Base-by-base conservation (phyloP, 768 basidiomycete genomes). In the Sutorius australiensis region DNA sequence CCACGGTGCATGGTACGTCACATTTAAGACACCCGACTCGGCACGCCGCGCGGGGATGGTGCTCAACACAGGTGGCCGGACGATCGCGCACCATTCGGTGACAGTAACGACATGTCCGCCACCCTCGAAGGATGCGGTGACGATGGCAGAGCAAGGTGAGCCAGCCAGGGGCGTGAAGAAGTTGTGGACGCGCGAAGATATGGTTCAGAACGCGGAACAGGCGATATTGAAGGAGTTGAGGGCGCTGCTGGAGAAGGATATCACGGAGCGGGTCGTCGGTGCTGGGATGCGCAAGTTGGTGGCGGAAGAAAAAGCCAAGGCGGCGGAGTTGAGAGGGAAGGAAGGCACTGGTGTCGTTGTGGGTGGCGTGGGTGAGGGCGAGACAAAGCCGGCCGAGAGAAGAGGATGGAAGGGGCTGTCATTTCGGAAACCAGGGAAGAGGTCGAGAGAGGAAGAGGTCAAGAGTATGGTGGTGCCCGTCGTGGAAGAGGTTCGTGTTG, bases 1-100 rank as follows among this genome's bases (percentile, higher is more conserved):
- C 65, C 78, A 80, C 46, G 70, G 72, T 2, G 87, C 84, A 10
- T 87, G 90, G 77, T 95, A 93, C 64, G 79, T 94, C 57, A 88
- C 92, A 4, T 98, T 97, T 66, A 63, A 73, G 17, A 80, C 81
- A 5, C 64, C 75, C 2, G 80, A 80, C 50, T 67, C 79, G 0
- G 93, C 93, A 0, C 75, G 82, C 6, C 76, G 86, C 3, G 89
- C 91, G 0, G 77, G 78, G 9, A 79, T 81, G 58, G 83, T 90
- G 3, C 78, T 94, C 33, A 73, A 71, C 54, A 70, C 72, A 6
- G 73, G 70, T 6, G 72, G 73, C 12, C 80, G 79, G 37, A 80
- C 75, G 52, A 77, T 89, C 3, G 80, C 76, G 1, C 79, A 82
- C 58, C 82, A 82, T 55, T 69, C 80, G 17, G 83, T 88, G 17